Evolutionary conservation across 2,329 filamentous ascomycete species (phyloP), one percentile per base, ranked within the genome.

Genomic region (Epicoccum nigrum): DNA sequence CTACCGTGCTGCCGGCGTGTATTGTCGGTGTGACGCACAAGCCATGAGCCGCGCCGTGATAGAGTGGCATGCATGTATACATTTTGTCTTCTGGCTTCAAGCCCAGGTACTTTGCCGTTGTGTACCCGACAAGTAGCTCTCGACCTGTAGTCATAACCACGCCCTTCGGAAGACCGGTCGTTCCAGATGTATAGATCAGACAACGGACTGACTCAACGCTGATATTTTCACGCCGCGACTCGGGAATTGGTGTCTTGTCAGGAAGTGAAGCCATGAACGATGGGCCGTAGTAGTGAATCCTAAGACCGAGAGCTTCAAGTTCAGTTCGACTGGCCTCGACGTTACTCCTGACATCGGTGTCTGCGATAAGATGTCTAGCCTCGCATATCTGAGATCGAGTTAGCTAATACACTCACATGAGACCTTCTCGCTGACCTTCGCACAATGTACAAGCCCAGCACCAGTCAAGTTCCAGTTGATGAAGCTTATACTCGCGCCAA

Each of bases 351-450:
- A 57, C 81, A 72, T 51, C 79, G 69, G 0, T 75, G 71, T 35
- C 79, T 72, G 44, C 76, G 71, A 15, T 73, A 67, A 53, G 74
- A 65, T 55, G 83, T 76, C 43, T 75, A 74, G 56, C 52, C 68
- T 70, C 70, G 75, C 50, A 90, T 60, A 41, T 76, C 73, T 47
- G 82, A 60, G 12, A 81, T 7, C 4, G 30, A 75, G 67, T 88
- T 81, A 11, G 80, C n/a, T 16, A 16, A 12, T 21, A 4, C 7
- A 30, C 79, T 20, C 11, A 13, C 3, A 15, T 39, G 2, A 45
- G 59, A 6, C 32, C 62, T 67, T 80, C 73, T 7, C 17, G 48
- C 56, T 23, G 40, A 70, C 68, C 57, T 67, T 65, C 11, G 67
- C 60, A 33, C 70, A 74, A 54, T 74, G 71, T 0, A 74, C 51